These are phyloP conservation scores for Angomonas ambiguus DNA, from an alignment of 208 protist species.

Conservation along the genomic window DNA sequence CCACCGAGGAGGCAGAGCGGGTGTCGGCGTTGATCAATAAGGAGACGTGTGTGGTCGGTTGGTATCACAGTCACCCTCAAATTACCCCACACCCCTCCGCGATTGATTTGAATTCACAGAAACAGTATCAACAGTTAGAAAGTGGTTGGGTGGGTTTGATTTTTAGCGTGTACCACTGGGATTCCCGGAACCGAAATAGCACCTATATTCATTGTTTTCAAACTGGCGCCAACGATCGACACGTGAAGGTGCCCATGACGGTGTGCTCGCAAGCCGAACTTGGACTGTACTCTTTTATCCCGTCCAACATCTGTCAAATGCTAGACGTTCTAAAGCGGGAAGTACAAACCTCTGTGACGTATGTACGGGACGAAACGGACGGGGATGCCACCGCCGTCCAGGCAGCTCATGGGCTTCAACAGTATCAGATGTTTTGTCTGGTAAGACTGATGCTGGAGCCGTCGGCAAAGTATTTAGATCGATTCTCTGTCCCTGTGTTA, in stretches of 20 bases:
- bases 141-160: constrained; percentile 82
- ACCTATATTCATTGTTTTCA: constrained; percentile 71
- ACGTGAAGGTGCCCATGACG: constrained; percentile 42
- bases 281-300: background rate
- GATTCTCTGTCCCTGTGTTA: constrained; percentile 26
- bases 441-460: constrained; percentile 40
- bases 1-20: constrained; percentile 51
- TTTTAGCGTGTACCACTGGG: constrained; percentile 75
- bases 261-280: constrained; percentile 28
- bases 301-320: background rate
- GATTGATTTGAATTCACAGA: constrained; percentile 75
- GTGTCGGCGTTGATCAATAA: constrained; percentile 22
- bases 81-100: constrained; percentile 66
- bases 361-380: constrained; percentile 14
- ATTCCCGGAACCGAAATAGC: constrained; percentile 22
- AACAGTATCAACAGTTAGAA: constrained; percentile 70
- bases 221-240: constrained; percentile 28
- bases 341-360: background rate
- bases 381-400: constrained; percentile 22
- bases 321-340: constrained; percentile 23
- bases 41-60: constrained; percentile 62
- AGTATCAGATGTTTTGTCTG: constrained; percentile 38
- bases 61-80: constrained; percentile 88
- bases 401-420: constrained; percentile 31
- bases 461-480: constrained; percentile 19